Evolutionary conservation across 495 filamentous ascomycete genomes (phyloP), one percentile per base, ranked within the genome.

Genomic region (Daldinia loculata): DNA sequence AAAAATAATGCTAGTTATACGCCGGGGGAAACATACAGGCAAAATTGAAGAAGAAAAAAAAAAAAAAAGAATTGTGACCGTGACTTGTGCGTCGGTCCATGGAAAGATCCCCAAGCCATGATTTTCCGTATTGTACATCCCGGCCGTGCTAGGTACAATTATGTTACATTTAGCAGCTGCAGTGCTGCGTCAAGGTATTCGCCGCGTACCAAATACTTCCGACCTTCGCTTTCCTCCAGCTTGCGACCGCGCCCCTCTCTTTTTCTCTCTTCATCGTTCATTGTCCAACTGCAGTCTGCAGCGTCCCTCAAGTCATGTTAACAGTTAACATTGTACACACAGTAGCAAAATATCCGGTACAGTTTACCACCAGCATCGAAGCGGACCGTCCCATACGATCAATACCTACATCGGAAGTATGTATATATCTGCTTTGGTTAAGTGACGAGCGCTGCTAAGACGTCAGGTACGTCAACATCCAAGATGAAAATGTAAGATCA

Each of bases 391-490:
- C 43, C 41, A 57, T 45, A 39, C 43, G 45, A 41, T 63, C 34
- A 41, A 41, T 52, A 41, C 39, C 43, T 63, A 19, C 43, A 32
- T 55, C 43, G 43, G 43, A 48, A 48, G 43, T 48, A 48, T 48
- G 43, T 48, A 48, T 48, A 8, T 48, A 24, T 48, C 43, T 24
- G 19, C 19, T 48, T 48, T 48, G 8, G 43, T 48, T 48, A 48
- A 48, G 43, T 48, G 43, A 48, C 43, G 17, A 48, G 8, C 43
- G 43, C 3, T 48, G 36, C 57, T 61, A 61, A 36, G 59, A 58
- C 41, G 34, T 55, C 65, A 66, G 62, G 51, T 62, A 73, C 70
- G 70, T 69, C 70, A 69, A 66, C 38, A 51, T 36, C 39, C 39
- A 66, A 66, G 26, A 66, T 48, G 61, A 63, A 61, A n/a, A 66